These are phyloP conservation scores for Pelagomonas calceolata DNA, from an alignment of 108 stramenopile species.

Conservation along the genomic window DNA sequence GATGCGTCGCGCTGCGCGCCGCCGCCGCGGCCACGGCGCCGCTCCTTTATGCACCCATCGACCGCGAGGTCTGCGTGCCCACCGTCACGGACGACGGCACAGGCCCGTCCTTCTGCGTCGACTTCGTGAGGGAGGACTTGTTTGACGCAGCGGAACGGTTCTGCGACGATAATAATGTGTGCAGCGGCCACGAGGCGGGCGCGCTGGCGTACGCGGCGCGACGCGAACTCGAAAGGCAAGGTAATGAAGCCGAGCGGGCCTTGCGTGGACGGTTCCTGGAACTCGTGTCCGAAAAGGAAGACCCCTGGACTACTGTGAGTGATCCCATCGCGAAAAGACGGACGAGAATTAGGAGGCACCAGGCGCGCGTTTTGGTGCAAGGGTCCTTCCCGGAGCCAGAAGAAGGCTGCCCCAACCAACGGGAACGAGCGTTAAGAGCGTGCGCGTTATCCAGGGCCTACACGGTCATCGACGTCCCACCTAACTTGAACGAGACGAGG, in stretches of 20 bases:
- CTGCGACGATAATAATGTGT: not conserved
- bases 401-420: not conserved
- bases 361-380: not conserved
- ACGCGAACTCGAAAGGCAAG: not conserved
- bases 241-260: not conserved
- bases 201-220: not conserved
- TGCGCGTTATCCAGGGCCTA: not conserved
- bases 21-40: no score
- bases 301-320: not conserved
- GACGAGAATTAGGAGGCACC: not conserved
- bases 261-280: not conserved
- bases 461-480: not conserved
- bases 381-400: not conserved
- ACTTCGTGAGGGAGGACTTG: not conserved
- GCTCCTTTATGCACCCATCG: not conserved
- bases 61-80: not conserved
- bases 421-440: not conserved
- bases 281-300: not conserved
- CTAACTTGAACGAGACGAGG: no score
- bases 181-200: not conserved
- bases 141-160: not conserved
- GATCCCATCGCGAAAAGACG: not conserved
- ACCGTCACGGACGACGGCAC: not conserved
- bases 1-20: no score
- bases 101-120: not conserved